Conservation (phyloP, 768 basidiomycete species). For the Suillus weaverae region DNA sequence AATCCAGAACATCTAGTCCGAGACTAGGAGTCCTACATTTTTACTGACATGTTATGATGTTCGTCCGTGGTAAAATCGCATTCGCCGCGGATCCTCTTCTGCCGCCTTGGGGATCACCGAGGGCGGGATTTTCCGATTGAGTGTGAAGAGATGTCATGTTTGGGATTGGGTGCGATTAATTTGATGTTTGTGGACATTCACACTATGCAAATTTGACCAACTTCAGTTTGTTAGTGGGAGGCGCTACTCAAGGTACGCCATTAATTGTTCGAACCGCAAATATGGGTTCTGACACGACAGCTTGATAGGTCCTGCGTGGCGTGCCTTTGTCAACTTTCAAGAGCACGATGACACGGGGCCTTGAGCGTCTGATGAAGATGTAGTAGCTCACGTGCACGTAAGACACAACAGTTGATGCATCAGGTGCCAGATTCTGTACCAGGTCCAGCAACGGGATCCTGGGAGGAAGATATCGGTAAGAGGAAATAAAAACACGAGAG, state of each 20-base stretch:
- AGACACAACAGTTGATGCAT: conserved; percentile 56
- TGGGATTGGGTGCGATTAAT: not conserved
- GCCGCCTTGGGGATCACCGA: not conserved
- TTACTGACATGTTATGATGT: not conserved
- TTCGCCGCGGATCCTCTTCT: conserved; percentile 23
- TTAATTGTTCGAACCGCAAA: conserved; percentile 49
- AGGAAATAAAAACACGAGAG: not conserved
- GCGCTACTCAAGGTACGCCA: not conserved
- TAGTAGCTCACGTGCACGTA: conserved; percentile 62
- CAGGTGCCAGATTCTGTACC: conserved; percentile 64
- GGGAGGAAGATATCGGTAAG: not conserved
- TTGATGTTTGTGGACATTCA: not conserved
- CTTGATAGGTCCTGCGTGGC: conserved; percentile 77
- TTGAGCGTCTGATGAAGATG: not conserved
- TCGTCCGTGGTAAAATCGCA: conserved; percentile 3
- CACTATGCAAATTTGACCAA: not conserved
- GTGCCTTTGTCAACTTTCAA: conserved; percentile 56
- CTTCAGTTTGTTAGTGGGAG: not conserved
- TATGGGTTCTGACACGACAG: conserved; percentile 72
- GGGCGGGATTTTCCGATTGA: not conserved
- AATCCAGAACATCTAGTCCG: not conserved
- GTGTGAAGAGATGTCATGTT: not conserved
- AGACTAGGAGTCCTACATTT: not conserved
- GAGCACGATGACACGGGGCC: not conserved
- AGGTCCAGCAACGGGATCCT: conserved; percentile 70